Evolutionary conservation across 768 basidiomycete genomes (phyloP).

Genomic region (Leccinum boreale): DNA sequence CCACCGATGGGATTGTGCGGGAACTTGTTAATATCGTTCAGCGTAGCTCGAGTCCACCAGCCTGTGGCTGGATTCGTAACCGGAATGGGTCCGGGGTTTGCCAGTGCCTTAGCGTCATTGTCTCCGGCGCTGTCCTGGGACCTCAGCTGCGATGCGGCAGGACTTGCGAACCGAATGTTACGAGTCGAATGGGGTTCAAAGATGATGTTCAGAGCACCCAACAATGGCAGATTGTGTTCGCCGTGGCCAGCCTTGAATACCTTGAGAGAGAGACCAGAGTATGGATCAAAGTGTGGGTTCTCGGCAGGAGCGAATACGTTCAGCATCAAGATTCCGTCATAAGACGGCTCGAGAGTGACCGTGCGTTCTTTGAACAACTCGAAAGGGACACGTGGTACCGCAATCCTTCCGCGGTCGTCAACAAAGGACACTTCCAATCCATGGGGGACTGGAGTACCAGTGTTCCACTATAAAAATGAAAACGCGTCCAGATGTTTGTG

Average conservation of each 20-base stretch:
- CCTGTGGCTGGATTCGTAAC: slow-evolving; percentile 10
- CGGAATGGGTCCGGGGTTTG: not conserved
- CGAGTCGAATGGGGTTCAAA: slow-evolving; percentile 12
- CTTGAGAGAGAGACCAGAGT: slow-evolving; percentile 7
- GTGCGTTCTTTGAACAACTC: not conserved
- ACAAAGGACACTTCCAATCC: slow-evolving; percentile 5
- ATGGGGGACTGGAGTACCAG: not conserved
- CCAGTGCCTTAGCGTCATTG: not conserved
- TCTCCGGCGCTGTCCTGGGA: not conserved
- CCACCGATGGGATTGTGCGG: not conserved
- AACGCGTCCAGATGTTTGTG: not conserved
- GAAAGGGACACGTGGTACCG: not conserved
- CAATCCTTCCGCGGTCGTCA: slow-evolving; percentile 2
- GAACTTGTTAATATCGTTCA: not conserved
- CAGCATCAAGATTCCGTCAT: slow-evolving; percentile 5
- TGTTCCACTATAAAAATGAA: slow-evolving; percentile 1
- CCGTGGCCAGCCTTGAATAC: not conserved
- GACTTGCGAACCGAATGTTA: slow-evolving; percentile 8
- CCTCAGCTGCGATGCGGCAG: slow-evolving; percentile 2
- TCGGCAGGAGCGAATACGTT: slow-evolving; percentile 1
- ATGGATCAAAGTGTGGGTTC: slow-evolving; percentile 1
- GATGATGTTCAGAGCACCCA: slow-evolving; percentile 11
- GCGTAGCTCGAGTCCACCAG: slow-evolving; percentile 4
- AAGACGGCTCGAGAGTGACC: not conserved
- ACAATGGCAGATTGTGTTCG: not conserved